phyloP scores from a whole-genome alignment of 2,329 filamentous ascomycete species.

The Fusarium sp. region DNA sequence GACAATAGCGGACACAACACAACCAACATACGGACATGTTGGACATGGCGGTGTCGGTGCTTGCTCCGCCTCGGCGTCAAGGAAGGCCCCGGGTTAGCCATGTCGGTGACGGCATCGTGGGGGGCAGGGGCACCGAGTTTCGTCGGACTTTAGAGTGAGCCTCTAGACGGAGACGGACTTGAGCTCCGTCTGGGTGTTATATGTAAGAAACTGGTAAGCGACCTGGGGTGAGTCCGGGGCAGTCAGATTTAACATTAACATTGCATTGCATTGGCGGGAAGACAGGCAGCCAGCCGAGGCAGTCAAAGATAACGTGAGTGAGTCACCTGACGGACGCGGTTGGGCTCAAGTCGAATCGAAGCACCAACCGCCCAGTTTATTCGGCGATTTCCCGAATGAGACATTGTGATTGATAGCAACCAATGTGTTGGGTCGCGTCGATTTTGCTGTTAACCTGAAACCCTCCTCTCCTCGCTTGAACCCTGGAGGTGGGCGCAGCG shows the following conservation, averaged over 20 bases:
- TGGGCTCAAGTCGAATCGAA: conserved; percentile 7
- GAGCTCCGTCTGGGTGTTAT: conserved; percentile 71
- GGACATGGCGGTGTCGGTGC: conserved; percentile 75
- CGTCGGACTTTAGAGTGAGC: conserved; percentile 22
- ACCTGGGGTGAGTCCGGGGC: conserved; percentile 41
- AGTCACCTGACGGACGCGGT: conserved; percentile 33
- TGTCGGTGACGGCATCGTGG: conserved; percentile 79
- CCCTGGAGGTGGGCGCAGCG: not conserved
- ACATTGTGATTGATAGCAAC: not conserved
- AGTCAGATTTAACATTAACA: conserved; percentile 47
- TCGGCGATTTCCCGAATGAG: not conserved
- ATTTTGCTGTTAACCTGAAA: not conserved
- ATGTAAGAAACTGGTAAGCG: conserved; percentile 75
- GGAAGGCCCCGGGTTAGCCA: conserved; percentile 66
- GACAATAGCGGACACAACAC: conserved; percentile 79
- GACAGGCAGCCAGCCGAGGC: conserved; percentile 33
- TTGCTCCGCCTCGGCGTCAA: conserved; percentile 74
- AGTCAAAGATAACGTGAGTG: conserved; percentile 23
- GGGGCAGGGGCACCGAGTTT: conserved; percentile 76
- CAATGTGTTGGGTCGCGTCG: not conserved
- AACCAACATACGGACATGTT: conserved; percentile 88
- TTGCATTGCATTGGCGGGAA: conserved; percentile 31
- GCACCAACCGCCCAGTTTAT: not conserved
- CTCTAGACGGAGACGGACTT: conserved; percentile 22
- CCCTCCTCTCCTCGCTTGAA: not conserved